These are phyloP conservation scores for Physocladia obscura DNA, from an alignment of 192 early-diverging fungal genomes.

Conservation along the genomic window DNA sequence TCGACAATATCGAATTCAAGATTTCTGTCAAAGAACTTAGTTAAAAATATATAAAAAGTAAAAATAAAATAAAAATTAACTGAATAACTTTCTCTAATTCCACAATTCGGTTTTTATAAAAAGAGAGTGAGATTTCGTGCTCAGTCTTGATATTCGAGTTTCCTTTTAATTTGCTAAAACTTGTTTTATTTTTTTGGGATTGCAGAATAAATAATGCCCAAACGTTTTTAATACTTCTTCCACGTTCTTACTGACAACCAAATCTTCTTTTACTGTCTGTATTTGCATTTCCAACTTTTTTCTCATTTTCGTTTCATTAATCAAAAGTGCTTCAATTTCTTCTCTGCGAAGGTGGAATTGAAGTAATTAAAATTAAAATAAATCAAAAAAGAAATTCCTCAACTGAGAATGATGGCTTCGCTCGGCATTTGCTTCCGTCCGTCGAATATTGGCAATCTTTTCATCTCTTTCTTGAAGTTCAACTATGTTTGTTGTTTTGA, in stretches of 20 bases:
- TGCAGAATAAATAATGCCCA: background rate
- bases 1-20: constrained; percentile 51
- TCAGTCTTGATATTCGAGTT: constrained; percentile 6
- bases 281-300: constrained; percentile 32
- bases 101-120: constrained; percentile 31
- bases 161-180: constrained; percentile 3
- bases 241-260: constrained; percentile 22
- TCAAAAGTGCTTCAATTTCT: constrained; percentile 44
- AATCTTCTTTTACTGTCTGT: background rate
- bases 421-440: constrained; percentile 25
- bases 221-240: constrained; percentile 24
- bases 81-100: constrained; percentile 37
- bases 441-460: constrained; percentile 38
- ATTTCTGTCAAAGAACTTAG: constrained; percentile 28
- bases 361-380: background rate
- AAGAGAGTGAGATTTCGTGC: constrained; percentile 21
- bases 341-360: constrained; percentile 27
- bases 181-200: background rate
- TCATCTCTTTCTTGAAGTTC: constrained; percentile 45
- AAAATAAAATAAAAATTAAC: constrained; percentile 22
- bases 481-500: constrained; percentile 10
- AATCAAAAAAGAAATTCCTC: background rate
- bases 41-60: background rate
- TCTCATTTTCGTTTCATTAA: constrained; percentile 41
- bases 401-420: constrained; percentile 34